Evolutionary conservation across 1,139 yeast species (phyloP).

Genomic region (Protomyces pachydermus): DNA sequence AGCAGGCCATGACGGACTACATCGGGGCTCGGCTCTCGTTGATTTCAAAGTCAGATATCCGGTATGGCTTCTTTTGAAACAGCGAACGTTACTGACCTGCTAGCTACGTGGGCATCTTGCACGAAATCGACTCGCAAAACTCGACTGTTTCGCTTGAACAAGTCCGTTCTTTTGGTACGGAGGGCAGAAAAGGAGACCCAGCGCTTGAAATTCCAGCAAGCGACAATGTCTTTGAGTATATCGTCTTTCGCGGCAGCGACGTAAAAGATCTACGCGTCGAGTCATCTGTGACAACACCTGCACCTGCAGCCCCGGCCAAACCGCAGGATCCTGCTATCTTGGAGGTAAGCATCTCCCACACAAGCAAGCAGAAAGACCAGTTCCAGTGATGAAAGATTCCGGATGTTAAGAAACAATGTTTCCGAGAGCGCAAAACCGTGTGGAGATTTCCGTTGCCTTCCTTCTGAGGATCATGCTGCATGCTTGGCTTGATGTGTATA

Average conservation of each 20-base stretch:
- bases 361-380: background rate
- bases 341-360: conserved; percentile 35
- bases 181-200: conserved; percentile 72
- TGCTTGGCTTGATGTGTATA: background rate
- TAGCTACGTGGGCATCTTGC: conserved; percentile 80
- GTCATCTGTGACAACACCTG: conserved; percentile 50
- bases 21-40: conserved; percentile 89
- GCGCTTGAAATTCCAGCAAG: conserved; percentile 70
- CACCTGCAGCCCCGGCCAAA: conserved; percentile 35
- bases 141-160: conserved; percentile 81
- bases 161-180: conserved; percentile 88
- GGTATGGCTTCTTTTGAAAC: conserved; percentile 37
- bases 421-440: conserved; percentile 39
- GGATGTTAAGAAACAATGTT: conserved; percentile 36
- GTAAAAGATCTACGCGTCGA: conserved; percentile 78
- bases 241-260: conserved; percentile 86
- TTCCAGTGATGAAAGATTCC: conserved; percentile 37
- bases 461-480: conserved; percentile 39
- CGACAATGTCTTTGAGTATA: conserved; percentile 66
- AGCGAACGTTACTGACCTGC: background rate
- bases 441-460: conserved; percentile 45
- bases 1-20: conserved; percentile 53
- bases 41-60: conserved; percentile 78
- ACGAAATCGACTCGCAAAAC: conserved; percentile 81
- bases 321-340: conserved; percentile 39